Evolutionary conservation across 1,284 basidiomycete species (phyloP), one percentile per base, ranked within the genome.

Genomic region (Tilletia setariae): DNA sequence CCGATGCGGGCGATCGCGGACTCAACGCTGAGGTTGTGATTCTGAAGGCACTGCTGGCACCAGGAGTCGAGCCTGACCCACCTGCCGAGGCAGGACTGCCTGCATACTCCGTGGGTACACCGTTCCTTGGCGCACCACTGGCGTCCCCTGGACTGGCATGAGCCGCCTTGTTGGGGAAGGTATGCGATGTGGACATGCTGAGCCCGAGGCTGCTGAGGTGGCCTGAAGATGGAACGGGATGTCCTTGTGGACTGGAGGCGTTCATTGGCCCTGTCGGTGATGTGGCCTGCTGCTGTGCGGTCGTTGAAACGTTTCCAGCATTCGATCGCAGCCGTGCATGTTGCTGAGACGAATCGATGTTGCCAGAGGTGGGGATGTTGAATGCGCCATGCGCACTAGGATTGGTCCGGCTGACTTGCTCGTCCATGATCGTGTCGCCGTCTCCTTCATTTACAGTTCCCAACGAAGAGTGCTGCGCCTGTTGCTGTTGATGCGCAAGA

Each of bases 111-210:
- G 11, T 19, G 11, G 43, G 9, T n/a, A n/a, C n/a, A 9, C 43
- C 43, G 11, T 9, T 44, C 43, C 43, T 19, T 19, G 49, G 8
- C 49, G 15, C 49, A 21, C 49, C 49, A 21, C n/a, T 7, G 11
- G 7, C 49, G 23, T 21, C n/a, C 7, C 7, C 49, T 7, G 9
- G 21, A 21, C 15, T 21, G 11, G 49, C 49, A 7, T 9, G 7
- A 13, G 49, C 49, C 8, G 49, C 49, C 49, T 51, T 51, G 49
- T 9, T 51, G 49, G 49, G 49, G 21, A 51, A 51, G 49, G 49
- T 51, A 21, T 51, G 49, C 11, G 49, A 51, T 7, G 49, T 51
- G 11, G 49, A 51, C 49, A 51, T 51, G 49, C 8, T 51, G 11
- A 51, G n/a, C 7, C 49, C 49, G 8, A 51, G 49, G 49, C 15